Base-by-base conservation (phyloP, 1,284 basidiomycete species). In the Cutaneotrichosporon mucoides region DNA sequence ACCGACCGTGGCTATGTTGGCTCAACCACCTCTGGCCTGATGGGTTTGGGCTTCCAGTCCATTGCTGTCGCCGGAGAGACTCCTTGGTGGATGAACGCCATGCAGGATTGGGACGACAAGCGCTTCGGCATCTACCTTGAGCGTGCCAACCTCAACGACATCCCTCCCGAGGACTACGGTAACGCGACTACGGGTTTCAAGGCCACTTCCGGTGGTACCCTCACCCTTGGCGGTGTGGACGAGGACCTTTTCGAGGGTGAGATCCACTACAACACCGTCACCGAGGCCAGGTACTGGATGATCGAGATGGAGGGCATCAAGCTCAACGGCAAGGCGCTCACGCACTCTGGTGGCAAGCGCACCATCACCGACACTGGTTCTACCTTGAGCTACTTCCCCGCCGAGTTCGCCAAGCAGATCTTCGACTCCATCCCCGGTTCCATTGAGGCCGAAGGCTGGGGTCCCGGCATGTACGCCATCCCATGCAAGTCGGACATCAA, bases 91-190 rank as follows among this genome's bases (percentile, higher is more conserved):
- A 64, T 93, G 73, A 82, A 84, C 9, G 44, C 0, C 79, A 51
- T 96, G 5, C 88, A 82, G 55, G 77, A 84, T 36, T 88, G 86
- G 84, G 82, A 85, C 56, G 69, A 83, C 10, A 86, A 88, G 0
- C 68, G 91, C 15, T 92, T 95, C 84, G 84, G 84, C 0, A 90
- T 94, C 73, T 86, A 88, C 64, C 80, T 93, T 36, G 87, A 87
- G 16, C 83, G 89, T 37, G 8, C 13, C n/a, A 36, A 49, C 46
- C 12, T 35, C 5, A 38, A 35, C 33, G 41, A 43, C 1, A 12
- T 16, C 7, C 38, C 49, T 6, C 37, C 37, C n/a, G 8, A 7
- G 34, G 36, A 13, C 8, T 8, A 6, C 40, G 46, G 33, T 11
- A 49, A 43, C 53, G 8, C 36, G n/a, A 44, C 41, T 3, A 37